Base-by-base conservation (phyloP, 2,329 filamentous ascomycete genomes). In the Cladophialophora psammophila region DNA sequence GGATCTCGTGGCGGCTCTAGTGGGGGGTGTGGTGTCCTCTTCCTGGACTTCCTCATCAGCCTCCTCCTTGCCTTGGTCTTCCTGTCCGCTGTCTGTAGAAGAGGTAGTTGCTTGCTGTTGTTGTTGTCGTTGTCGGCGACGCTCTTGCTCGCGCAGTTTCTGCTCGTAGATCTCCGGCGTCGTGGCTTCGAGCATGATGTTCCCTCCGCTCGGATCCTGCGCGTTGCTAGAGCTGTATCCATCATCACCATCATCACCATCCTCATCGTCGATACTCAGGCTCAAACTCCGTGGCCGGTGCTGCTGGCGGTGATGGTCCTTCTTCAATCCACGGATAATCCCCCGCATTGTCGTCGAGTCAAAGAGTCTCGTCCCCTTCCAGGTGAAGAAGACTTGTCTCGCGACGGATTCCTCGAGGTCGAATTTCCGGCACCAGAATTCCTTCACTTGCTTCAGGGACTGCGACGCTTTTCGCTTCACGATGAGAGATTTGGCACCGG, bases 161-260 rank as follows among this genome's bases (percentile, higher is more conserved):
- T 84, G 80, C 65, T 78, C 78, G 53, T 87, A 90, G 1, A 86
- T 78, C 10, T 90, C 87, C 7, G 87, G 82, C 0, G 91, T 94
- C 85, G 91, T 92, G 6, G 90, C 91, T 76, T 94, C 89, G 69
- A 96, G 84, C 71, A 90, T 86, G n/a, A 96, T 85, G 61, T 86
- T 85, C 7, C 83, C 79, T 12, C 83, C 82, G 31, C 85, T 83
- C 32, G 85, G 84, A 2, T 82, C 78, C 61, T 75, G 71, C 40
- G 55, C 50, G 34, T 15, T 35, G 38, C 48, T 54, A 32, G 34
- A 59, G 26, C 75, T 73, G 72, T 61, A 76, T 45, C 20, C 60
- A 31, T 54, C 45, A 15, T 62, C 63, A 78, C 72, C 18, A 73
- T 75, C 15, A 80, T 73, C 42, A 35, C 78, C 74, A 1, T 74